phyloP scores from a whole-genome alignment of 2,329 filamentous ascomycete genomes.

The Colletotrichum eremochloae region DNA sequence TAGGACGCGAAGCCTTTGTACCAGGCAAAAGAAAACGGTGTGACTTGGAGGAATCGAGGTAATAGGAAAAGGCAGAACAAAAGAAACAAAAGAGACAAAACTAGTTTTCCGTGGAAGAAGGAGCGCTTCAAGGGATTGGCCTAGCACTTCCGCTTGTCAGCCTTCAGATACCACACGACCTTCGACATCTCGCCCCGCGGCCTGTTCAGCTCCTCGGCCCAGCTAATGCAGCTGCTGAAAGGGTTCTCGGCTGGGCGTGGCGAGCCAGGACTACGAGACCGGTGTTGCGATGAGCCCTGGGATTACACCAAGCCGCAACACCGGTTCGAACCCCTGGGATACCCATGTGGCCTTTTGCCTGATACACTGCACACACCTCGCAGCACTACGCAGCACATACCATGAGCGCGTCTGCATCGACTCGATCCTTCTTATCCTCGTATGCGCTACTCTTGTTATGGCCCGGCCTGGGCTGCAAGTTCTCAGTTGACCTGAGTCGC shows the following conservation, averaged over 20 bases:
- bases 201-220: background rate
- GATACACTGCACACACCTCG: constrained; percentile 8
- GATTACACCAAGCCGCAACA: constrained; percentile 22
- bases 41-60: background rate
- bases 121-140: constrained; percentile 13
- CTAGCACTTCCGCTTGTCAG: constrained; percentile 10
- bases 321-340: constrained; percentile 34
- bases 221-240: constrained; percentile 36
- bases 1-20: background rate
- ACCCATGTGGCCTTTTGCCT: constrained; percentile 31
- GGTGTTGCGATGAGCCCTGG: background rate
- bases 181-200: constrained; percentile 19
- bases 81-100: background rate
- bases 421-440: constrained; percentile 6
- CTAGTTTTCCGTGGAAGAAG: background rate
- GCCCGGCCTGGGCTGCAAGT: constrained; percentile 22
- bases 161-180: background rate
- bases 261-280: background rate
- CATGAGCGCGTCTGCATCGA: constrained; percentile 24
- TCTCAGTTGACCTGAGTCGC: constrained; percentile 32
- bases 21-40: background rate
- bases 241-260: constrained; percentile 4
- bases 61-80: background rate
- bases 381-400: constrained; percentile 28
- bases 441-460: constrained; percentile 36